A percentile compares a stretch with the other conserved stretches of the same genome.
Evolutionary conservation across 805 yeast genomes (phyloP).

Genomic region (Debaryomyces castellii): DNA sequence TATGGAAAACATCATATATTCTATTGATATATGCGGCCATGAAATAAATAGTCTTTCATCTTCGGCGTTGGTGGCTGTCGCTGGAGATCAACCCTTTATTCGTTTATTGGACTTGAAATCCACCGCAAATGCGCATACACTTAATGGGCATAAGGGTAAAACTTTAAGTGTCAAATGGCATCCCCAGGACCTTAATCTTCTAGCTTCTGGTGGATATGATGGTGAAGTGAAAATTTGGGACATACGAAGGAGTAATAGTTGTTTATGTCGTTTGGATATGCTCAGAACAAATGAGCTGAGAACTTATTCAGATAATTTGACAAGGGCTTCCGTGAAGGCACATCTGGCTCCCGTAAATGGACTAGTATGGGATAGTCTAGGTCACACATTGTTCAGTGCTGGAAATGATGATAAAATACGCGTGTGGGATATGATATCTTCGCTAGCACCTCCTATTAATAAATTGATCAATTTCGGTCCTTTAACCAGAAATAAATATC

Average conservation of each 20-base stretch:
- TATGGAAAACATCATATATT: constrained; percentile 60
- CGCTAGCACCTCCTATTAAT: constrained; percentile 47
- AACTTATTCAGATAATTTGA: constrained; percentile 22
- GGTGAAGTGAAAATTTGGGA: constrained; percentile 89
- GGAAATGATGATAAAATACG: constrained; percentile 82
- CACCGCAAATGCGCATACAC: constrained; percentile 69
- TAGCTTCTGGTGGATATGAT: constrained; percentile 79
- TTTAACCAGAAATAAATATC: constrained; percentile 60
- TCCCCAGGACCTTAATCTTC: constrained; percentile 56
- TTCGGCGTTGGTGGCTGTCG: constrained; percentile 67
- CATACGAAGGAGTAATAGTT: constrained; percentile 63
- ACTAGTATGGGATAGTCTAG: constrained; percentile 67
- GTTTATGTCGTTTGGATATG: constrained; percentile 64
- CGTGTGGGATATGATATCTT: constrained; percentile 65
- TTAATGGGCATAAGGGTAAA: constrained; percentile 59
- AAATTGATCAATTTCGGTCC: constrained; percentile 78
- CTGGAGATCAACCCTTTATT: constrained; percentile 66
- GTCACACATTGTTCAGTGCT: constrained; percentile 59
- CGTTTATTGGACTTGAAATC: constrained; percentile 73
- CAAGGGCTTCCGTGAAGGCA: constrained; percentile 49
- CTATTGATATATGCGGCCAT: constrained; percentile 53
- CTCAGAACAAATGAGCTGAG: constrained; percentile 34
- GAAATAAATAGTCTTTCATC: constrained; percentile 16
- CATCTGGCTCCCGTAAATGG: constrained; percentile 83
- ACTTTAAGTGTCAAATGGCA: constrained; percentile 71